These are phyloP conservation scores for Lobosporangium transversale DNA, from an alignment of 192 early-diverging fungal genomes.

Conservation along the genomic window DNA sequence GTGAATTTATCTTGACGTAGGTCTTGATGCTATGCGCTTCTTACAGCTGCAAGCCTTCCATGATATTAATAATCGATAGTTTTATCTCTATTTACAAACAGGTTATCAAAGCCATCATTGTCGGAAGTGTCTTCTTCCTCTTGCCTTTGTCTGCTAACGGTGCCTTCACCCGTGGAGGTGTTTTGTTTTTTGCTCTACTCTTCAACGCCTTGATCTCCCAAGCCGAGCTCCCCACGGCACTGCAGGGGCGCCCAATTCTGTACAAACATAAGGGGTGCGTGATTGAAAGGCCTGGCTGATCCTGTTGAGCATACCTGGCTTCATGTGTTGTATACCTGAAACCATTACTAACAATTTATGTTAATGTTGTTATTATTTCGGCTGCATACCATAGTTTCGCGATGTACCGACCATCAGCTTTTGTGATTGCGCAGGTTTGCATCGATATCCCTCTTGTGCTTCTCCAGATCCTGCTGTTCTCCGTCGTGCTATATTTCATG, in stretches of 20 bases:
- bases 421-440: slow-evolving; percentile 64
- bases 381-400: slow-evolving; percentile 54
- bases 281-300: too few relatives aligned
- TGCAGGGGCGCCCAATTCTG: slow-evolving; percentile 76
- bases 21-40: too few relatives aligned
- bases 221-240: slow-evolving; percentile 72
- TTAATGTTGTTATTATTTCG: background rate
- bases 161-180: slow-evolving; percentile 83
- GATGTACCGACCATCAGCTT: slow-evolving; percentile 70
- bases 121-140: slow-evolving; percentile 75
- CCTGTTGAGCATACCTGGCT: too few relatives aligned
- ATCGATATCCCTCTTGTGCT: slow-evolving; percentile 62
- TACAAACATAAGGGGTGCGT: slow-evolving; percentile 59
- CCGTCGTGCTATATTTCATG: slow-evolving; percentile 70
- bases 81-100: slow-evolving; percentile 16
- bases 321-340: too few relatives aligned
- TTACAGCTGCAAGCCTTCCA: too few relatives aligned
- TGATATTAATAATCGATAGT: too few relatives aligned
- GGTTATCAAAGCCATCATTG: slow-evolving; percentile 73
- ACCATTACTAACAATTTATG: background rate
- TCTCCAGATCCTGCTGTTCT: slow-evolving; percentile 64
- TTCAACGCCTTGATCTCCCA: slow-evolving; percentile 69
- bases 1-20: background rate
- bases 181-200: slow-evolving; percentile 72
- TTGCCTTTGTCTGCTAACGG: slow-evolving; percentile 67